Evolutionary conservation across 345 rosid genomes (phyloP).

Genomic region (Melaleuca alternifolia): DNA sequence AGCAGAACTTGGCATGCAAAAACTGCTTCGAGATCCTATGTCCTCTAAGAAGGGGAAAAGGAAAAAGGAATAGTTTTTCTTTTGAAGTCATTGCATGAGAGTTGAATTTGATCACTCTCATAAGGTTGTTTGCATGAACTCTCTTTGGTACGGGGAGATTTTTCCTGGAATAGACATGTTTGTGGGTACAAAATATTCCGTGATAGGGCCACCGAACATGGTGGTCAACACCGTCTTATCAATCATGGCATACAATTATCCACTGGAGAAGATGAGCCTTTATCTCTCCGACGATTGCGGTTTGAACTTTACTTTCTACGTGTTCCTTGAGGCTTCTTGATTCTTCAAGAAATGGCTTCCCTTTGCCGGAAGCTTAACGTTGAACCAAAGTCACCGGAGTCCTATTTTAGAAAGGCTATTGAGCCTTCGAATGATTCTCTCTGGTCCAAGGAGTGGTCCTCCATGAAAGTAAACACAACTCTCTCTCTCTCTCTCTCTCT

Average conservation of each 20-base stretch:
- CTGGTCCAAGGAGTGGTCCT: background rate
- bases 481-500: background rate
- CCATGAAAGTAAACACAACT: background rate
- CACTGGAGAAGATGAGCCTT: conserved; percentile 46
- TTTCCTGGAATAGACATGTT: conserved; percentile 57
- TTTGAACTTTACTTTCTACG: conserved; percentile 44
- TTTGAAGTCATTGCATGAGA: background rate
- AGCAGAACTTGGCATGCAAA: background rate
- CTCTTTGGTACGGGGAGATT: conserved; percentile 9
- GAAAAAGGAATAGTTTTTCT: background rate
- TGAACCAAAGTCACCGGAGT: conserved; percentile 52
- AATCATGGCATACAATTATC: conserved; percentile 44
- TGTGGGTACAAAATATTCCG: conserved; percentile 66
- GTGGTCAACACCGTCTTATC: conserved; percentile 63
- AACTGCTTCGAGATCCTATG: background rate
- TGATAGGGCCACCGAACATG: conserved; percentile 60
- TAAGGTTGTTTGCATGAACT: background rate
- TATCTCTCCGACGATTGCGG: conserved; percentile 72
- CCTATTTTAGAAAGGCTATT: conserved; percentile 18
- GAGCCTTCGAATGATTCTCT: background rate
- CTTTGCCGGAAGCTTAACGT: conserved; percentile 38
- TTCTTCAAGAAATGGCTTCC: conserved; percentile 57
- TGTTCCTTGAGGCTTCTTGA: conserved; percentile 38
- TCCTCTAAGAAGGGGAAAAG: background rate
- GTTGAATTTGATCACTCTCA: background rate